Evolutionary conservation across 78 protist species (phyloP).

Genomic region (Paulinella micropora): DNA sequence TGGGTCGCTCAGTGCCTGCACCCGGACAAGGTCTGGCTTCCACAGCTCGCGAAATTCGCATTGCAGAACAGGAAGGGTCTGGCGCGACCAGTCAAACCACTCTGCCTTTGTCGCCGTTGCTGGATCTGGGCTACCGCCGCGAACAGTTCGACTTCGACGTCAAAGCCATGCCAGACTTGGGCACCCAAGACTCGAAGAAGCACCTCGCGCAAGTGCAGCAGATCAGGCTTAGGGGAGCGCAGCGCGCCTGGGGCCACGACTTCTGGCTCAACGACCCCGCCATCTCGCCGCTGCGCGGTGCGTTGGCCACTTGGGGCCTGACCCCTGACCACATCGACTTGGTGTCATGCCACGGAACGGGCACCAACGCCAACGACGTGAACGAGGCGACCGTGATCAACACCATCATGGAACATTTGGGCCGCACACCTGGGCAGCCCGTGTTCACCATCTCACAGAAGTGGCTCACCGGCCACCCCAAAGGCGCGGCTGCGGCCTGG

Average conservation of each 20-base stretch:
- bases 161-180: not conserved
- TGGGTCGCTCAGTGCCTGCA: slow-evolving; percentile 51
- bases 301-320: slow-evolving; percentile 40
- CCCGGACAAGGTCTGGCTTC: slow-evolving; percentile 10
- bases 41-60: slow-evolving; percentile 27
- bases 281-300: slow-evolving; percentile 42
- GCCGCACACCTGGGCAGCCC: slow-evolving; percentile 37
- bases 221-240: no score
- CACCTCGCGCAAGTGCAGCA: not conserved
- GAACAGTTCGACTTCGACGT: slow-evolving; percentile 5
- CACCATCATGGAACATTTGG: slow-evolving; percentile 30
- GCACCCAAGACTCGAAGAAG: not conserved
- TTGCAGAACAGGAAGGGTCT: no score
- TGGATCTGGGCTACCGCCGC: slow-evolving; percentile 4
- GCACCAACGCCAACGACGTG: slow-evolving; percentile 43
- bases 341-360: slow-evolving; percentile 52
- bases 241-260: not conserved
- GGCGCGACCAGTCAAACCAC: no score
- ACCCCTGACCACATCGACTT: slow-evolving; percentile 40
- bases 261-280: slow-evolving; percentile 11
- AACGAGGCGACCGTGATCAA: slow-evolving; percentile 33
- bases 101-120: no score
- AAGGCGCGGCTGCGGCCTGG: slow-evolving; percentile 55
- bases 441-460: slow-evolving; percentile 34
- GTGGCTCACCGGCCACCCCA: slow-evolving; percentile 49